Conservation (phyloP, 2,329 filamentous ascomycete species). For the Diaporthe citrichinensis region DNA sequence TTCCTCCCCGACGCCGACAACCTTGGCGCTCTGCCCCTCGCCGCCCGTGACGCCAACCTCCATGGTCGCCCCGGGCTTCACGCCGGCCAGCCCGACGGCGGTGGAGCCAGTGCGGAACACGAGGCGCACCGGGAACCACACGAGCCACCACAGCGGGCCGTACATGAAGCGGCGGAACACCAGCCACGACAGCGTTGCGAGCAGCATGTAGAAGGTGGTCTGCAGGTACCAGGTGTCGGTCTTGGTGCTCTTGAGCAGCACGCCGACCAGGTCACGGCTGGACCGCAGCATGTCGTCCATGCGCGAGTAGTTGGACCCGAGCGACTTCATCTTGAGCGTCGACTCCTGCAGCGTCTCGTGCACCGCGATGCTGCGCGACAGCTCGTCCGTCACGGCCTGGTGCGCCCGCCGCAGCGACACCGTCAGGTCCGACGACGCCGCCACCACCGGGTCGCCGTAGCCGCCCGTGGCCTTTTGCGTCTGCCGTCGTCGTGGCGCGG, state of each 20-base stretch:
- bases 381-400: slow-evolving; percentile 85
- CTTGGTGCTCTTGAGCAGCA: slow-evolving; percentile 89
- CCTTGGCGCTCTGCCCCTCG: slow-evolving; percentile 45
- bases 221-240: slow-evolving; percentile 98
- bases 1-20: slow-evolving; percentile 51
- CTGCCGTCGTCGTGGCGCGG: slow-evolving; percentile 34
- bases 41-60: slow-evolving; percentile 45
- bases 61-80: slow-evolving; percentile 46
- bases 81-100: slow-evolving; percentile 64
- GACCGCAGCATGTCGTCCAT: slow-evolving; percentile 83
- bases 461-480: slow-evolving; percentile 49
- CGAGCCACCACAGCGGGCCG: slow-evolving; percentile 90
- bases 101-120: slow-evolving; percentile 71
- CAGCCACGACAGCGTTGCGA: slow-evolving; percentile 85
- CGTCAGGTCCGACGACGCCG: slow-evolving; percentile 87
- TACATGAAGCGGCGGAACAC: slow-evolving; percentile 88
- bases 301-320: slow-evolving; percentile 85
- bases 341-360: slow-evolving; percentile 90
- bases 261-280: slow-evolving; percentile 81
- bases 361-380: slow-evolving; percentile 89
- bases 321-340: slow-evolving; percentile 83
- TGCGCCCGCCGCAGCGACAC: slow-evolving; percentile 87
- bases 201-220: slow-evolving; percentile 86
- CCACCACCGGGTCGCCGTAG: slow-evolving; percentile 79
- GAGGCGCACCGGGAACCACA: slow-evolving; percentile 85